Conservation (phyloP, 257 asterid genomes). For the Petrea volubilis region DNA sequence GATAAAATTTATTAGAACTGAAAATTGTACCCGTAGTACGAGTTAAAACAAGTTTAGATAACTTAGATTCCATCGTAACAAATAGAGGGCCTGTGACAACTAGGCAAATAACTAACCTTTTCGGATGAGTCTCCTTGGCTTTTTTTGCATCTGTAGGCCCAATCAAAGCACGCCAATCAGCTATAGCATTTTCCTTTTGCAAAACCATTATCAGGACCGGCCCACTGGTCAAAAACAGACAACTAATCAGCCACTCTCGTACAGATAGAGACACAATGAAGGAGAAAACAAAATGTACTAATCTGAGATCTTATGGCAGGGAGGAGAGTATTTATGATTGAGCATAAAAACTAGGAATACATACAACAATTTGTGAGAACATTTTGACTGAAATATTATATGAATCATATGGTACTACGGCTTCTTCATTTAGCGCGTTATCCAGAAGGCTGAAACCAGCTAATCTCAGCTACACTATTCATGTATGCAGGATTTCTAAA, state of each 20-base stretch:
- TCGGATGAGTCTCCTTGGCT: slow-evolving; percentile 80
- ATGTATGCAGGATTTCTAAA: background rate
- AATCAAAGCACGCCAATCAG: slow-evolving; percentile 84
- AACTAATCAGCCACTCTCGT: background rate
- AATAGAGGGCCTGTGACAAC: background rate
- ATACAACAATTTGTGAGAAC: background rate
- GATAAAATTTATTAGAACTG: background rate
- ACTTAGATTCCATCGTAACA: background rate
- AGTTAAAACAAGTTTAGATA: background rate
- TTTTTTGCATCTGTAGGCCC: slow-evolving; percentile 79
- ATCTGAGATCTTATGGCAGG: background rate
- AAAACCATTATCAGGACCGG: slow-evolving; percentile 74
- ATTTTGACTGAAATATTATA: background rate
- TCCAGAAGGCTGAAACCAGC: slow-evolving; percentile 12
- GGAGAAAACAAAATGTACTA: background rate
- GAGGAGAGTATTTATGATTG: background rate
- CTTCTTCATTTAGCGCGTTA: background rate
- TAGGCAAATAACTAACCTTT: slow-evolving; percentile 45
- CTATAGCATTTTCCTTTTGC: slow-evolving; percentile 77
- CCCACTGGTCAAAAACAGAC: slow-evolving; percentile 48
- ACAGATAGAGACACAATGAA: background rate
- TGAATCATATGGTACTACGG: background rate
- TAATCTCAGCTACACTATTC: background rate
- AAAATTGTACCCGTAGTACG: background rate
- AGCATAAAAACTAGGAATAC: background rate